phyloP scores from a whole-genome alignment of 73 alveolate genomes.

The Stentor roeselii region DNA sequence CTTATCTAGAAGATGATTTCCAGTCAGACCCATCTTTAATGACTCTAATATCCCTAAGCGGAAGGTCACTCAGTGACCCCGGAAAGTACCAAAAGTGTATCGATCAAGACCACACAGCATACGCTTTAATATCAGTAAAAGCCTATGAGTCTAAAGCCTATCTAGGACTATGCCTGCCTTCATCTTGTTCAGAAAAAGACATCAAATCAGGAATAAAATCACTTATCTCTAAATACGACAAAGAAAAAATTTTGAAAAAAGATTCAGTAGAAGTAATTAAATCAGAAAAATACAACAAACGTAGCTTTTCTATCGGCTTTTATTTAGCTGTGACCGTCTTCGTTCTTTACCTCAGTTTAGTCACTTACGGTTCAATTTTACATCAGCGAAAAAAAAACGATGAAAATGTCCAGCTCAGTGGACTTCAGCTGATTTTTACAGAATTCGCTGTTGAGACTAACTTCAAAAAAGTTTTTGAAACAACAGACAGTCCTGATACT shows the following conservation, averaged over 20 bases:
- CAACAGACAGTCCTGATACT: neutral
- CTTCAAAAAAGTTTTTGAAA: conserved; percentile 19
- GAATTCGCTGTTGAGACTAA: conserved; percentile 27
- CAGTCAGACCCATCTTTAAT: too few relatives aligned
- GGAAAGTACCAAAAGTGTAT: conserved; percentile 33
- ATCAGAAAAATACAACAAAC: neutral
- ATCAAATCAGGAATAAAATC: neutral
- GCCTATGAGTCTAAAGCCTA: neutral
- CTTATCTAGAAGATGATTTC: too few relatives aligned
- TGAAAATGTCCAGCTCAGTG: neutral
- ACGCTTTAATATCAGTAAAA: neutral
- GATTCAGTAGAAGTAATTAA: too few relatives aligned
- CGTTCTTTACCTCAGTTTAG: neutral
- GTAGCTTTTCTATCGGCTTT: neutral
- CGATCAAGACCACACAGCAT: conserved; percentile 17
- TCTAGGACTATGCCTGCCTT: neutral
- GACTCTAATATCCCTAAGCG: too few relatives aligned
- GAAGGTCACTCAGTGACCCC: conserved; percentile 36
- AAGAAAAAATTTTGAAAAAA: too few relatives aligned
- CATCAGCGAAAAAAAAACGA: neutral
- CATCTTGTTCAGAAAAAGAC: neutral
- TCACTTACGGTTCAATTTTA: neutral
- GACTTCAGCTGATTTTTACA: neutral
- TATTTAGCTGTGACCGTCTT: neutral
- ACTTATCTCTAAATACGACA: too few relatives aligned